Conservation (phyloP, 768 basidiomycete genomes). For the Boletus speciosus region DNA sequence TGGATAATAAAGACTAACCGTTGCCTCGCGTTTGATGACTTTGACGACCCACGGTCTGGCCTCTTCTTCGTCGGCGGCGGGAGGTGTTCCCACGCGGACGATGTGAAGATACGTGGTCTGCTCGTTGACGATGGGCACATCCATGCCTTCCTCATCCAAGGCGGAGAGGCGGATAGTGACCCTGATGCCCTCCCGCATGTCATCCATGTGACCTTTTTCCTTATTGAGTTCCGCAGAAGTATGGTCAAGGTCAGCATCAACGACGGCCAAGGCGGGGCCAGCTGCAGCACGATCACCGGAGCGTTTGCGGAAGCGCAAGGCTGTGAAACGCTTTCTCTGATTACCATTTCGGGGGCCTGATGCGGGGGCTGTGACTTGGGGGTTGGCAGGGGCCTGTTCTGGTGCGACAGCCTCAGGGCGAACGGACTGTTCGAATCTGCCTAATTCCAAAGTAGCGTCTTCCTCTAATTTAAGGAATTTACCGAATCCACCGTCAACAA, state of each 20-base stretch:
- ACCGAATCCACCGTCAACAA: slow-evolving; percentile 82
- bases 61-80: slow-evolving; percentile 48
- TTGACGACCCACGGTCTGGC: slow-evolving; percentile 84
- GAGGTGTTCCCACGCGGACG: slow-evolving; percentile 57
- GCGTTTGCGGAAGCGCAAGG: slow-evolving; percentile 65
- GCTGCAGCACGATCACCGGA: slow-evolving; percentile 49
- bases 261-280: slow-evolving; percentile 75
- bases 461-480: slow-evolving; percentile 70
- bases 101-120: slow-evolving; percentile 89
- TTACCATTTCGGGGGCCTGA: slow-evolving; percentile 20
- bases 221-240: slow-evolving; percentile 35
- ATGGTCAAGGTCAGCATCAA: slow-evolving; percentile 58
- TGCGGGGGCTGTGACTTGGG: slow-evolving; percentile 11
- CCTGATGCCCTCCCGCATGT: slow-evolving; percentile 62
- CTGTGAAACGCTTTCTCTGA: slow-evolving; percentile 56
- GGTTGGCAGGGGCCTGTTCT: slow-evolving; percentile 11
- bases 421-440: slow-evolving; percentile 53
- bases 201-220: slow-evolving; percentile 43
- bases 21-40: slow-evolving; percentile 89
- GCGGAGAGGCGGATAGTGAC: slow-evolving; percentile 80
- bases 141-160: slow-evolving; percentile 69
- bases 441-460: slow-evolving; percentile 77
- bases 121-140: slow-evolving; percentile 69
- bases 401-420: slow-evolving; percentile 2
- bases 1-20: slow-evolving; percentile 39